phyloP scores from a whole-genome alignment of 1,284 basidiomycete genomes.

The Rhizoctonia solani region DNA sequence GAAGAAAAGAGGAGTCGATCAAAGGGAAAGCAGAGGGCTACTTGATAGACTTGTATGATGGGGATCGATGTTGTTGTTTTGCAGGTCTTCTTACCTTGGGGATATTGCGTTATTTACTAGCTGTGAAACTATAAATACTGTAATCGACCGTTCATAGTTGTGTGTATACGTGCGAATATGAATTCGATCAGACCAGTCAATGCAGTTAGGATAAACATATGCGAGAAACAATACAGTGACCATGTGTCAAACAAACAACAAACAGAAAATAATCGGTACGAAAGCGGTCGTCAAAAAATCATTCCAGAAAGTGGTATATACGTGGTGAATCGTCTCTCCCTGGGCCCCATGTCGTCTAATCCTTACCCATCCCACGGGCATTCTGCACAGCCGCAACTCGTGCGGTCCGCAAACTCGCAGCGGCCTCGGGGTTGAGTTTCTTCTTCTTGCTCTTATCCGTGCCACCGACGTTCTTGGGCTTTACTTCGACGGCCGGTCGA shows the following conservation, averaged over 20 bases:
- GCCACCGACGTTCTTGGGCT: slow-evolving; percentile 25
- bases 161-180: slow-evolving; percentile 11
- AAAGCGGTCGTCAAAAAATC: slow-evolving; percentile 31
- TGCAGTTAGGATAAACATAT: slow-evolving; percentile 34
- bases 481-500: slow-evolving; percentile 33
- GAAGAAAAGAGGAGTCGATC: slow-evolving; percentile 46
- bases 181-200: slow-evolving; percentile 2
- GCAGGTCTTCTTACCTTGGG: no score
- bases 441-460: slow-evolving; percentile 36
- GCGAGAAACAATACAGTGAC: slow-evolving; percentile 34
- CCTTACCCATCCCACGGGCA: slow-evolving; percentile 19
- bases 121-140: no score
- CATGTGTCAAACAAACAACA: background rate
- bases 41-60: background rate
- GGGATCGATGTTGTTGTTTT: no score
- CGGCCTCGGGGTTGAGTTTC: slow-evolving; percentile 32
- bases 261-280: background rate
- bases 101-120: no score
- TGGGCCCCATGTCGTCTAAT: background rate
- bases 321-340: background rate
- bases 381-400: slow-evolving; percentile 31
- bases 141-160: background rate
- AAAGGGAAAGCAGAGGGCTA: slow-evolving; percentile 44
- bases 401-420: slow-evolving; percentile 22
- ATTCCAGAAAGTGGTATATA: slow-evolving; percentile 28